phyloP scores from a whole-genome alignment of 768 basidiomycete genomes.

The Clitopilus passeckerianus region DNA sequence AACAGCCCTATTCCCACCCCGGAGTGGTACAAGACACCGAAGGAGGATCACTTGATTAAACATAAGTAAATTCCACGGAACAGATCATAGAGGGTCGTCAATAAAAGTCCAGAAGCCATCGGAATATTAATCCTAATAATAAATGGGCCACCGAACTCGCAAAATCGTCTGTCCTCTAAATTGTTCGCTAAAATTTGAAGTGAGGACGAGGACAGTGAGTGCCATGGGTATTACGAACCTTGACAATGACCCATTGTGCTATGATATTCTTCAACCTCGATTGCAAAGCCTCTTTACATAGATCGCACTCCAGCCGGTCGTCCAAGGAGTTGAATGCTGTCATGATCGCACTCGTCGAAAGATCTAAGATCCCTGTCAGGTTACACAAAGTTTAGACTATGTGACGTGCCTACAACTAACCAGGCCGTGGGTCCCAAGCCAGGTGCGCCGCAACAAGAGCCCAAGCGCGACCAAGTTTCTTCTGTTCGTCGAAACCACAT shows the following conservation, averaged over 20 bases:
- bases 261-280: not conserved
- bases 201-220: slow-evolving; percentile 4
- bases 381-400: not conserved
- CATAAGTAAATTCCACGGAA: no score
- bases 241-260: not conserved
- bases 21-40: no score
- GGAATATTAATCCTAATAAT: no score
- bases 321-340: not conserved
- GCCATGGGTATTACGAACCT: slow-evolving; percentile 2
- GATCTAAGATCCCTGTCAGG: not conserved
- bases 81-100: no score
- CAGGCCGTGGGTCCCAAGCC: slow-evolving; percentile 20
- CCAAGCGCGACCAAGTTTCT: slow-evolving; percentile 22
- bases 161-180: not conserved
- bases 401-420: slow-evolving; percentile 5
- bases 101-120: no score
- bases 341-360: not conserved
- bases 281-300: not conserved
- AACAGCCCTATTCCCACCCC: no score
- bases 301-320: not conserved
- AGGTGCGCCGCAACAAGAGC: slow-evolving; percentile 20
- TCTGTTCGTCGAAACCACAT: slow-evolving; percentile 13
- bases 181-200: not conserved
- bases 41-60: no score
- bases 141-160: no score